Evolutionary conservation across 176 grass and related monocot genomes (phyloP).

Genomic region (Triticum aestivum): DNA sequence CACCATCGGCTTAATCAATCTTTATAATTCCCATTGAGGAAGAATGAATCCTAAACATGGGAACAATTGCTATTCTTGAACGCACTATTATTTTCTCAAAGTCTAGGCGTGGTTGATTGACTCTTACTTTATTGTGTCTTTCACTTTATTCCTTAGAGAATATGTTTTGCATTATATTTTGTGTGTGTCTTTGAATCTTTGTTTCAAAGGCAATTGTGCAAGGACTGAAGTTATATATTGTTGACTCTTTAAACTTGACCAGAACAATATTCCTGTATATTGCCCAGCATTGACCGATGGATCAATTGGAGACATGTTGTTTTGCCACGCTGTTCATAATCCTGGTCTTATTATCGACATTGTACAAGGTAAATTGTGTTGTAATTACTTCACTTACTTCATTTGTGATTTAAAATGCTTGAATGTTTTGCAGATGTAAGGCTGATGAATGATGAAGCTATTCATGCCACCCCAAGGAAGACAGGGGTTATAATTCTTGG

Average conservation of each 20-base stretch:
- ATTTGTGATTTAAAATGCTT: not conserved
- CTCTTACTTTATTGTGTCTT: too few relatives aligned
- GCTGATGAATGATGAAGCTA: slow-evolving; percentile 78
- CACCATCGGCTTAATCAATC: too few relatives aligned
- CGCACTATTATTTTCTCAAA: too few relatives aligned
- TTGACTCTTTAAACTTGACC: slow-evolving; percentile 35
- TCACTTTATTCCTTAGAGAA: too few relatives aligned
- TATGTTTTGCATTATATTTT: not conserved
- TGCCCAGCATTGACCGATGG: slow-evolving; percentile 89
- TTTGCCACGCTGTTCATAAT: slow-evolving; percentile 74
- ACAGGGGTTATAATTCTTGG: slow-evolving; percentile 88
- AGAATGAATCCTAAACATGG: too few relatives aligned
- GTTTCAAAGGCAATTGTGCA: not conserved
- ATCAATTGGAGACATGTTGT: slow-evolving; percentile 95
- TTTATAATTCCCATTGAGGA: too few relatives aligned
- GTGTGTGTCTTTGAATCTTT: not conserved
- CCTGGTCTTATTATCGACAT: slow-evolving; percentile 93
- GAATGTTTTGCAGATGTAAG: slow-evolving; percentile 55
- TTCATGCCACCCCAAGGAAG: slow-evolving; percentile 69
- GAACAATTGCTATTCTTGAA: too few relatives aligned
- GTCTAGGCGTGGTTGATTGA: too few relatives aligned
- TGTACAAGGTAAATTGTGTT: slow-evolving; percentile 68
- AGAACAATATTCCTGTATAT: slow-evolving; percentile 84
- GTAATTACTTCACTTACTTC: not conserved
- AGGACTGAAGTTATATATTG: not conserved